These are phyloP conservation scores for Populus hybrid DNA, from an alignment of 441 rosid genomes.

Conservation along the genomic window DNA sequence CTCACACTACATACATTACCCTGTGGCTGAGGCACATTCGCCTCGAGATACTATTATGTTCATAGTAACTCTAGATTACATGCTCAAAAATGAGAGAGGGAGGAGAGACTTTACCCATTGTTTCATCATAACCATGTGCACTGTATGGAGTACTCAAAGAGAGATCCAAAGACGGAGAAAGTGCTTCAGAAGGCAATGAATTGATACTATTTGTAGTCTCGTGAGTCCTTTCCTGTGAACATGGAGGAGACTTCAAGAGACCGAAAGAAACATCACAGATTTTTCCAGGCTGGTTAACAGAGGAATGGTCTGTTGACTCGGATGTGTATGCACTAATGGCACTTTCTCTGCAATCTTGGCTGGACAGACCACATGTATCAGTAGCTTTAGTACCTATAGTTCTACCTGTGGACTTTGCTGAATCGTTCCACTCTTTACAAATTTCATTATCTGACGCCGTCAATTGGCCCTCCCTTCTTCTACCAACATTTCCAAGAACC, in stretches of 20 bases:
- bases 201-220: background rate
- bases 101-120: background rate
- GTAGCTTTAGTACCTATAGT: background rate
- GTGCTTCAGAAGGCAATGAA: background rate
- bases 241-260: conserved; percentile 2
- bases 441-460: background rate
- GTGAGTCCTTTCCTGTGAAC: conserved; percentile 6
- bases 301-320: background rate
- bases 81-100: background rate
- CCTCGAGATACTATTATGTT: background rate
- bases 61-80: background rate
- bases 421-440: background rate
- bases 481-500: conserved; percentile 10
- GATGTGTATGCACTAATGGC: background rate
- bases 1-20: background rate
- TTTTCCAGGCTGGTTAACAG: background rate
- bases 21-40: background rate
- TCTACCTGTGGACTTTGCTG: background rate
- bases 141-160: background rate
- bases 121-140: background rate
- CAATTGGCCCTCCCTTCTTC: conserved; percentile 2
- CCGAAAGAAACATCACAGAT: background rate
- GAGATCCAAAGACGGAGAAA: background rate
- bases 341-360: background rate
- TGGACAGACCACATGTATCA: background rate